A percentile compares a stretch with the other conserved stretches of the same genome.
Conservation (phyloP, 345 rosid genomes). For the Populus deltoides region DNA sequence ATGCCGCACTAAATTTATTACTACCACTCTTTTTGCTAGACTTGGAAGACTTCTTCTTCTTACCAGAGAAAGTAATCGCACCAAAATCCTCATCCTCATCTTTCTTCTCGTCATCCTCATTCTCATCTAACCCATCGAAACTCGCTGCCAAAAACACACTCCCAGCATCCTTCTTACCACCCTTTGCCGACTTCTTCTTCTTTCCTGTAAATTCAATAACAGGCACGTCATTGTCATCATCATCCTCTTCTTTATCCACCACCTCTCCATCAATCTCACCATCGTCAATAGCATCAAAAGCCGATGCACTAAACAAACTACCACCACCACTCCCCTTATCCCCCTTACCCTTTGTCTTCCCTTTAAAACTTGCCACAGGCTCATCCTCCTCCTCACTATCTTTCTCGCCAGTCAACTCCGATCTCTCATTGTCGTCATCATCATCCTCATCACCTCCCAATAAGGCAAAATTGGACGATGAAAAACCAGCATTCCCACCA, state of each 20-base stretch:
- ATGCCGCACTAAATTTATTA: conserved; percentile 48
- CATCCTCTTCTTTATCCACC: conserved; percentile 28
- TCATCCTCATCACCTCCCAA: conserved; percentile 38
- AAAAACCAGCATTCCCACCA: conserved; percentile 10
- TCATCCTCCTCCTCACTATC: conserved; percentile 40
- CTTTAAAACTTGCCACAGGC: conserved; percentile 33
- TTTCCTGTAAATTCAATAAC: conserved; percentile 38
- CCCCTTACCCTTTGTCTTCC: conserved; percentile 52
- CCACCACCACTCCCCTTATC: conserved; percentile 30
- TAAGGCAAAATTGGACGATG: conserved; percentile 44
- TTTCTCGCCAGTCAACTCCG: conserved; percentile 20
- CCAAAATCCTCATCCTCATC: conserved; percentile 34
- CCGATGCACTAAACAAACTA: conserved; percentile 41
- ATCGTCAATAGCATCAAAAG: conserved; percentile 51
- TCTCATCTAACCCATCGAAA: conserved; percentile 36
- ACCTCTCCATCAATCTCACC: conserved; percentile 37
- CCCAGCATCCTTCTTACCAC: conserved; percentile 31
- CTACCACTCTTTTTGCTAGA: conserved; percentile 48
- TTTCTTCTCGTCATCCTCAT: conserved; percentile 28
- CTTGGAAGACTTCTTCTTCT: conserved; percentile 78
- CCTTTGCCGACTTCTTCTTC: conserved; percentile 51
- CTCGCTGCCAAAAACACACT: conserved; percentile 21
- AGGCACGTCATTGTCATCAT: conserved; percentile 35
- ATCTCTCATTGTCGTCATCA: conserved; percentile 30
- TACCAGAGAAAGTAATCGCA: conserved; percentile 52